Base-by-base conservation (phyloP, 176 grass and related monocot species). In the Secale cereale region DNA sequence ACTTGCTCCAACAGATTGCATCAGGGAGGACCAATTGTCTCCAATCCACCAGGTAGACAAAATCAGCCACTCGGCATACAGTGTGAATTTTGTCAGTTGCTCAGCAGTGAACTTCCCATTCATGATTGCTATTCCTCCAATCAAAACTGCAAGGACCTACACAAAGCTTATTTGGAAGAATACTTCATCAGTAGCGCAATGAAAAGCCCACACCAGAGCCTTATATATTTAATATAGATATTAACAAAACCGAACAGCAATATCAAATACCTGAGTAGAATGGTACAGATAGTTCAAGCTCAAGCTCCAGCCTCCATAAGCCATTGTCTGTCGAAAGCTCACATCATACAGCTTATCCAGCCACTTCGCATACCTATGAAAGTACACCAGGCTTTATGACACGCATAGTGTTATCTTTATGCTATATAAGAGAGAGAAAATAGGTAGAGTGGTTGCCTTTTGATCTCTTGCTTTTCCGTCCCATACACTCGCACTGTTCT, bases 221-320 rank as follows among this genome's bases (percentile, higher is more conserved):
- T 9, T 43, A 54, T 43, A 40, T 54, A 57, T 85, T 67, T 68
- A 8, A 36, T 36, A 52, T 37, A 54, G 77, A 61, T 60, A 81
- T 39, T 28, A 48, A 27, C 19, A 74, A 4, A 64, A 73, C 39
- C n/a, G 57, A 84, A 72, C 54, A 78, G 78, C 26, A 68, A 36
- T 52, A 81, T 16, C 8, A 73, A 78, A 81, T 82, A 99, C 97
- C 97, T 99, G 97, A 64, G 97, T 92, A 79, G 93, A 84, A 94
- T 99, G 97, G 90, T 99, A 99, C 28, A 99, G 86, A 85, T 95
- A 96, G 79, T 96, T 99, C 76, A 99, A 96, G 82, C 97, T 96
- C 86, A 90, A 90, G 85, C 97, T 96, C 93, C 97, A 96, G n/a
- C 87, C 87, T 85, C 93, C 90, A 87, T 92, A 99, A 89, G 97